Conservation (phyloP, 306 rosid genomes). For the Ziziphus jujuba region DNA sequence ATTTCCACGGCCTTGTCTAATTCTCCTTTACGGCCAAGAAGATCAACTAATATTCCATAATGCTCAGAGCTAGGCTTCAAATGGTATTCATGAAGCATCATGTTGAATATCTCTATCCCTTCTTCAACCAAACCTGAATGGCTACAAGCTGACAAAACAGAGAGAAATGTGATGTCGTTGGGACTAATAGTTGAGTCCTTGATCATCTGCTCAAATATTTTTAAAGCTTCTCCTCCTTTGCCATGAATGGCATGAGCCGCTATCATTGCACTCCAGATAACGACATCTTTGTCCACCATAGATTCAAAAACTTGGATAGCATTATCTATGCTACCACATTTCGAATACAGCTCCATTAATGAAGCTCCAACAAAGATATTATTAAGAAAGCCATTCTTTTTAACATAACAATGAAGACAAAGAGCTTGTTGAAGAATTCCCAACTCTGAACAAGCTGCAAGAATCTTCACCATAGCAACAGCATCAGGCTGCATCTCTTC, state of each 20-base stretch:
- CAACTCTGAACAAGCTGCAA: slow-evolving; percentile 54
- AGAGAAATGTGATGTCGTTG: slow-evolving; percentile 58
- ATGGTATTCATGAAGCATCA: slow-evolving; percentile 51
- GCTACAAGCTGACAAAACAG: slow-evolving; percentile 77
- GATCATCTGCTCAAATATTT: slow-evolving; percentile 52
- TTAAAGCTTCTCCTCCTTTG: slow-evolving; percentile 52
- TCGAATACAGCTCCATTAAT: slow-evolving; percentile 71
- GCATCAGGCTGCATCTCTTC: slow-evolving; percentile 59
- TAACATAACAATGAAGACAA: slow-evolving; percentile 59
- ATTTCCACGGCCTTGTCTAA: slow-evolving; percentile 61
- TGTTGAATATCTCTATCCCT: slow-evolving; percentile 57
- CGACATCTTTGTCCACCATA: slow-evolving; percentile 60
- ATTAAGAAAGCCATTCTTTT: slow-evolving; percentile 37
- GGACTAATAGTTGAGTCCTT: slow-evolving; percentile 50
- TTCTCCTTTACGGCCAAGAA: slow-evolving; percentile 81
- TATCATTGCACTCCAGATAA: slow-evolving; percentile 78
- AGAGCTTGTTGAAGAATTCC: slow-evolving; percentile 69
- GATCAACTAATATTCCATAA: slow-evolving; percentile 75
- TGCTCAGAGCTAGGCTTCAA: slow-evolving; percentile 58
- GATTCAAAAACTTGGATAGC: slow-evolving; percentile 55
- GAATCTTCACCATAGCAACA: slow-evolving; percentile 70
- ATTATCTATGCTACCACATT: slow-evolving; percentile 58
- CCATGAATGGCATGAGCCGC: slow-evolving; percentile 83
- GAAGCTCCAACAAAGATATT: slow-evolving; percentile 64
- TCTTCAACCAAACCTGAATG: slow-evolving; percentile 76